Evolutionary conservation across 768 basidiomycete genomes (phyloP).

Genomic region (Hortiboletus flavorubellus): DNA sequence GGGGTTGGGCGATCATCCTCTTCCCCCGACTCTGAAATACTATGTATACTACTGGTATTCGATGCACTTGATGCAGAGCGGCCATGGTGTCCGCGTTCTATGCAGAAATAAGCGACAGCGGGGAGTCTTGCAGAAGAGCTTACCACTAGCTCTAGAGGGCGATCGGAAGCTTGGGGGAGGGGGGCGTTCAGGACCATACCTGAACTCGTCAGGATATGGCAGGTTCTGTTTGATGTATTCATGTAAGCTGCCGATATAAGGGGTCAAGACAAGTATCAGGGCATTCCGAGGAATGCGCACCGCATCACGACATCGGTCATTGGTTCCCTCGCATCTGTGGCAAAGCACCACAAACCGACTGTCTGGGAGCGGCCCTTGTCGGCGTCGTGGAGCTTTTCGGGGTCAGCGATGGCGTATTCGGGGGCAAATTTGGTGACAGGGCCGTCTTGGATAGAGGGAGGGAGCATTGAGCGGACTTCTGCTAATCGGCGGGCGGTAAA

Average conservation of each 20-base stretch:
- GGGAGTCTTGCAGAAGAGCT: neutral
- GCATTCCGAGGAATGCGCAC: constrained; percentile 34
- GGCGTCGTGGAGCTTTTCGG: constrained; percentile 41
- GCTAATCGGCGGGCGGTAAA: constrained; percentile 53
- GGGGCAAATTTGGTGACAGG: constrained; percentile 46
- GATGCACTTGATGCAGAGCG: constrained; percentile 35
- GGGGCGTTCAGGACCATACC: constrained; percentile 63
- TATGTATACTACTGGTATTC: constrained; percentile 33
- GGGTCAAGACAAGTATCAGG: neutral
- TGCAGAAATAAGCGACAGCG: constrained; percentile 4
- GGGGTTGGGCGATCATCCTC: constrained; percentile 16
- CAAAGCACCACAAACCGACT: constrained; percentile 74
- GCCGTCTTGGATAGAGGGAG: constrained; percentile 23
- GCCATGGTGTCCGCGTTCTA: constrained; percentile 26
- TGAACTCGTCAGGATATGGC: constrained; percentile 69
- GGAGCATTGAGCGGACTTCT: constrained; percentile 26
- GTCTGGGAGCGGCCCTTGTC: constrained; percentile 57
- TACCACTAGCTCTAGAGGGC: constrained; percentile 29
- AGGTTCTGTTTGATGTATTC: constrained; percentile 61
- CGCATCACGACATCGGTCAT: constrained; percentile 69
- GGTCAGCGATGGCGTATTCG: constrained; percentile 42
- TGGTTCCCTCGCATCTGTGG: constrained; percentile 65
- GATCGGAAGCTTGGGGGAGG: constrained; percentile 54
- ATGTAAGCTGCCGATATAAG: constrained; percentile 45
- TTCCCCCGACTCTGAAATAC: constrained; percentile 33